Conservation (phyloP, 371 early-diverging fungal species). For the Mortierella sp. region DNA sequence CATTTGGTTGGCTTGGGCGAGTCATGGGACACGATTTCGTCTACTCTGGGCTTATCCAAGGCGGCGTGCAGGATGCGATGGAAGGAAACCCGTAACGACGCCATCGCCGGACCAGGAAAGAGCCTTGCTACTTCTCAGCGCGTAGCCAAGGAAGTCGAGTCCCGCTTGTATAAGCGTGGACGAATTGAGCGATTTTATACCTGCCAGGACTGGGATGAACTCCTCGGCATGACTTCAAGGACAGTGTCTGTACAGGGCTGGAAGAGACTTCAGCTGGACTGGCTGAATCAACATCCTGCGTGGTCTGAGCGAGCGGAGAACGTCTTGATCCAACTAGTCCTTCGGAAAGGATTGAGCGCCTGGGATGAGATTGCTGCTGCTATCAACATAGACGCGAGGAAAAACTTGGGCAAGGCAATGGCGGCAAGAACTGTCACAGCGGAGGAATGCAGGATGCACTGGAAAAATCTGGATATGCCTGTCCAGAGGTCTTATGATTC, state of each 20-base stretch:
- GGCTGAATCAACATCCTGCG: slow-evolving; percentile 4
- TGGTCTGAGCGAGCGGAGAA: slow-evolving; percentile 13
- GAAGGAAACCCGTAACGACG: neutral
- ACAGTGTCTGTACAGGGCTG: neutral
- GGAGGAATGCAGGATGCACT: slow-evolving; percentile 12
- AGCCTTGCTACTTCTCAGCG: neutral
- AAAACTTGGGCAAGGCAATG: neutral
- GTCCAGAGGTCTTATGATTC: neutral
- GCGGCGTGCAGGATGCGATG: neutral
- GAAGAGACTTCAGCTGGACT: slow-evolving; percentile 1
- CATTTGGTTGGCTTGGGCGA: neutral
- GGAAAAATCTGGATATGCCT: slow-evolving; percentile 25
- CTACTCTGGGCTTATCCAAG: neutral
- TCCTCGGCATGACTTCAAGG: neutral
- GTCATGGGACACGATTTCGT: neutral
- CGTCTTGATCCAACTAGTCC: slow-evolving; percentile 14
- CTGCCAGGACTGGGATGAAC: slow-evolving; percentile 3
- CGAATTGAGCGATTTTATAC: slow-evolving; percentile 1
- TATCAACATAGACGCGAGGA: neutral
- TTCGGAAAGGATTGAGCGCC: slow-evolving; percentile 7
- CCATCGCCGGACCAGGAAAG: neutral
- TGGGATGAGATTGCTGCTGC: slow-evolving; percentile 9
- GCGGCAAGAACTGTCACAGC: neutral
- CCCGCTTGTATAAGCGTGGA: neutral
- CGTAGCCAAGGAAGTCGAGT: neutral